Conservation (phyloP, 139 green algal genomes). For the Diplosphaera chodatii region DNA sequence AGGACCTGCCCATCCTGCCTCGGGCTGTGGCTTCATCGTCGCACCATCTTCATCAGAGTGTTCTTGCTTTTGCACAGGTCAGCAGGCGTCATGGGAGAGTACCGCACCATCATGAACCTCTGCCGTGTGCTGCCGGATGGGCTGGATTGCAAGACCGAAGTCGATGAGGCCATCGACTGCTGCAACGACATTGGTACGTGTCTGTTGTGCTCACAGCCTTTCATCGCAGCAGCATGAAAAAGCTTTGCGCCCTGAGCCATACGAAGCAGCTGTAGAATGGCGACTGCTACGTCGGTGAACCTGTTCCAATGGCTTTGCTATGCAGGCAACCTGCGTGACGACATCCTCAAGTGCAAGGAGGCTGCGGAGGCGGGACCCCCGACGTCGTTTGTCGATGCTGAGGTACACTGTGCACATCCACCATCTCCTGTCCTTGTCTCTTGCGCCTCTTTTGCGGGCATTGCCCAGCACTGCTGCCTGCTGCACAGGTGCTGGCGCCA, state of each 20-base stretch:
- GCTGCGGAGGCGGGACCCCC: conserved; percentile 6
- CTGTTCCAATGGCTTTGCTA: too few species aligned
- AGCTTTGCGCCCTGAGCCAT: too few species aligned
- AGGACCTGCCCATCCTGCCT: too few species aligned
- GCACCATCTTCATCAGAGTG: too few species aligned
- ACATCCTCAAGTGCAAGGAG: conserved; percentile 49
- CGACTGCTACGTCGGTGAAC: too few species aligned
- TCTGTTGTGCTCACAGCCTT: not conserved
- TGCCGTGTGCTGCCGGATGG: conserved; percentile 65
- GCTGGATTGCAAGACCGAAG: conserved; percentile 59
- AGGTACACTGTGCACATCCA: too few species aligned
- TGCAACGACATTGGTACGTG: conserved; percentile 31
- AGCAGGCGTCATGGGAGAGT: conserved; percentile 52
- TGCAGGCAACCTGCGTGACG: conserved; percentile 55
- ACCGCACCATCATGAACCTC: conserved; percentile 62
- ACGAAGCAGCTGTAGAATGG: too few species aligned
- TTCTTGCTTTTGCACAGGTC: conserved; percentile 9
- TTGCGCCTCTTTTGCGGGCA: too few species aligned
- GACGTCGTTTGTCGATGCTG: not conserved
- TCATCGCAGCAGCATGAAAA: too few species aligned
- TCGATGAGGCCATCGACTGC: conserved; percentile 62
- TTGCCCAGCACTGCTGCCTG: too few species aligned
- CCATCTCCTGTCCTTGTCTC: too few species aligned
- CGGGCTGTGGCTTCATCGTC: too few species aligned
- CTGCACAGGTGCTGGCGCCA: not conserved